phyloP scores from a whole-genome alignment of 2,329 filamentous ascomycete genomes.

The Tolypocladium nubicola region DNA sequence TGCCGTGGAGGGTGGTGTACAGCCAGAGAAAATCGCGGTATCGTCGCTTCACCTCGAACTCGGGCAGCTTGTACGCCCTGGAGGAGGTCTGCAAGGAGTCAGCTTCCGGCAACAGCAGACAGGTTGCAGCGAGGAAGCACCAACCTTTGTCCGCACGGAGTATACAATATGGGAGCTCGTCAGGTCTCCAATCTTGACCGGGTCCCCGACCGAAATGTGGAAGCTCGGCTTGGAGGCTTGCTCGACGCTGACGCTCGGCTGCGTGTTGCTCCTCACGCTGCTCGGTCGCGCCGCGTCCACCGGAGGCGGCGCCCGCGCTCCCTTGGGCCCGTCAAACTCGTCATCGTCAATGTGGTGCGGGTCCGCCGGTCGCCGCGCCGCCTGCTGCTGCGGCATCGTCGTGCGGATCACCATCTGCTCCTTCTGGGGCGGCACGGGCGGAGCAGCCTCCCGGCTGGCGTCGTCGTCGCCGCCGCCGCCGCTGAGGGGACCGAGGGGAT shows the following conservation, averaged over 20 bases:
- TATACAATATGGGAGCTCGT: conserved; percentile 98
- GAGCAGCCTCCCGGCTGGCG: conserved; percentile 30
- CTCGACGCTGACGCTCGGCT: conserved; percentile 80
- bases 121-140: background rate
- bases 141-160: conserved; percentile 83
- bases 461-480: conserved; percentile 38
- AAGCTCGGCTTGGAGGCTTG: conserved; percentile 90
- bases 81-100: conserved; percentile 62
- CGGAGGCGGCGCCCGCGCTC: conserved; percentile 56
- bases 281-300: conserved; percentile 48
- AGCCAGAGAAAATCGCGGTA: conserved; percentile 98
- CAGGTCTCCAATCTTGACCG: conserved; percentile 93
- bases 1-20: conserved; percentile 87
- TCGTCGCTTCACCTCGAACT: conserved; percentile 86
- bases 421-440: conserved; percentile 60
- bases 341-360: conserved; percentile 62
- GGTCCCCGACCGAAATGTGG: conserved; percentile 85
- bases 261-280: conserved; percentile 39
- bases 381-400: conserved; percentile 38
- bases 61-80: conserved; percentile 85
- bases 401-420: conserved; percentile 53
- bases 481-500: conserved; percentile 69
- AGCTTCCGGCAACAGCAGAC: conserved; percentile 4
- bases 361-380: conserved; percentile 36
- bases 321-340: conserved; percentile 42